Base-by-base conservation (phyloP, 768 basidiomycete species). In the Mycena olivaceomarginata region DNA sequence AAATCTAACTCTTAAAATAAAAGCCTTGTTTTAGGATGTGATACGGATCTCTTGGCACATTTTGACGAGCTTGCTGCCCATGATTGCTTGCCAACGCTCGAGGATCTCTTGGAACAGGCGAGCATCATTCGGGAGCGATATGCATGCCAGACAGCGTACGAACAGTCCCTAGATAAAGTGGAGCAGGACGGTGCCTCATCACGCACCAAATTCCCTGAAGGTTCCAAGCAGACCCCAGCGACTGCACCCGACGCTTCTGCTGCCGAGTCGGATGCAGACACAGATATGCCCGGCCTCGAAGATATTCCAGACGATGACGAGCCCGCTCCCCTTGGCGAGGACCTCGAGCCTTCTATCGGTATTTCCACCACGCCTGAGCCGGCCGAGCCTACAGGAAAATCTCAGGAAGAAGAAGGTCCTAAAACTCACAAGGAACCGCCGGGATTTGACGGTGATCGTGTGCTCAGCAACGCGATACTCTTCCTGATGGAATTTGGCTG, bases 361-460 rank as follows among this genome's bases (percentile, higher is more conserved):
- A 51, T 18, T 18, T 16, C 48, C 1, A 6, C 48, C 16, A 18
- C 48, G 12, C 48, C 12, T 6, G 18, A 51, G 18, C 12, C 12
- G 18, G 48, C 12, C 6, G 48, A 31, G 31, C 31, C 18, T 51
- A 12, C 48, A 6, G 6, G 16, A 16, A 51, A 51, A 51, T 51
- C 48, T 16, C 12, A 51, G 12, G 18, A 43, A n/a, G 18, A 43
- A n/a, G 67, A 69, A 22, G 53, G 53, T 11, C 67, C 67, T 5
- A 57, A 69, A 22, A 45, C 22, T 16, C 67, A 69, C 67, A n/a
- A 41, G 13, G 67, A 69, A 43, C 40, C 20, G n/a, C 40, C 64
- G 7, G 68, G 37, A 10, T 81, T 82, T 53, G 74, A 81, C 46
- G 81, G 82, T n/a, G 82, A 84, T 62, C 71, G 75, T 46, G 76